Conservation (phyloP, 306 rosid genomes). For the Malus domestica region DNA sequence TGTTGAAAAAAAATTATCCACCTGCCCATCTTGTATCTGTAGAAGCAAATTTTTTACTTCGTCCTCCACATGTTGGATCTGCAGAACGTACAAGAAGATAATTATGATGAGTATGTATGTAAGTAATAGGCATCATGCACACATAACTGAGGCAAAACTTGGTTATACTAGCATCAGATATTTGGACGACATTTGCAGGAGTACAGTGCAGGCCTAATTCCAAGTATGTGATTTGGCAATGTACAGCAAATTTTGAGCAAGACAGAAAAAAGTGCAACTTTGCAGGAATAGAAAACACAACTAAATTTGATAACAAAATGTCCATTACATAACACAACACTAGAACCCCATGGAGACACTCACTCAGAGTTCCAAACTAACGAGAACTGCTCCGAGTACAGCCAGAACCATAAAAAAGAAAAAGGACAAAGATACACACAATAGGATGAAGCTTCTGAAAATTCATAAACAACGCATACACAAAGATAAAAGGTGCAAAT, state of each 20-base stretch:
- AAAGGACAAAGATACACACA: background rate
- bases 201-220: too few relatives aligned
- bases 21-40: constrained; percentile 62
- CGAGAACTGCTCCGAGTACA: background rate
- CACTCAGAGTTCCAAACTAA: too few relatives aligned
- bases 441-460: background rate
- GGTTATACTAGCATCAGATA: background rate
- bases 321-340: too few relatives aligned
- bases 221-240: too few relatives aligned
- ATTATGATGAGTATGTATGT: background rate
- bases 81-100: constrained; percentile 13
- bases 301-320: too few relatives aligned
- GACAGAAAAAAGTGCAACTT: too few relatives aligned
- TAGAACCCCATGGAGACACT: too few relatives aligned
- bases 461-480: background rate
- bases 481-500: background rate
- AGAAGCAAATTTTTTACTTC: constrained; percentile 59
- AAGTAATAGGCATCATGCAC: background rate
- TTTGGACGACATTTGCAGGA: background rate
- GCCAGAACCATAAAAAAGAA: background rate
- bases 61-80: constrained; percentile 68
- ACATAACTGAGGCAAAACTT: background rate
- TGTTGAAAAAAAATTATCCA: constrained; percentile 10
- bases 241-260: too few relatives aligned
- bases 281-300: too few relatives aligned